Evolutionary conservation across 495 filamentous ascomycete species (phyloP).

Genomic region (Bacidia rubella): DNA sequence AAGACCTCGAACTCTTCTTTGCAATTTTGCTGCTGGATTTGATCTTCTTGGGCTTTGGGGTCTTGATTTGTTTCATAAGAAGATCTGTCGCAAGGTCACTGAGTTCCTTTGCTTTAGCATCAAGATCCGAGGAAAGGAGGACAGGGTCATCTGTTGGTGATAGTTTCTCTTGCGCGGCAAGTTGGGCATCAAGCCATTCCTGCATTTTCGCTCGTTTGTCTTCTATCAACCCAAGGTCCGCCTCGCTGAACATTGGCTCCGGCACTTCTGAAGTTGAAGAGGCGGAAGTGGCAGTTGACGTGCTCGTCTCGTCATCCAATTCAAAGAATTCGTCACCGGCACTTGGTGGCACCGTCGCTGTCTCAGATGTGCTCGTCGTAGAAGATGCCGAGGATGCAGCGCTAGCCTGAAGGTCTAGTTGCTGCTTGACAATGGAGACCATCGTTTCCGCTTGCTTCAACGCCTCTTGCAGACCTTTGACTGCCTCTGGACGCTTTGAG

Average conservation of each 20-base stretch:
- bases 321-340: constrained; percentile 41
- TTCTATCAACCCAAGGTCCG: constrained; percentile 40
- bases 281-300: constrained; percentile 22
- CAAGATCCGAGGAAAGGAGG: constrained; percentile 46
- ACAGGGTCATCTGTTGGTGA: constrained; percentile 46
- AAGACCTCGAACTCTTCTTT: constrained; percentile 20
- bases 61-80: constrained; percentile 48
- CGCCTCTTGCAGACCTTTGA: constrained; percentile 42
- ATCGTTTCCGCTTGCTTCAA: constrained; percentile 36
- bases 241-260: constrained; percentile 40
- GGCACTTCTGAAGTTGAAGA: constrained; percentile 32
- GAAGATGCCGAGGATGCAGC: constrained; percentile 32
- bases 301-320: constrained; percentile 42
- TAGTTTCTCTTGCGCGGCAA: constrained; percentile 31
- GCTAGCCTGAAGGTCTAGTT: constrained; percentile 20
- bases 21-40: constrained; percentile 28
- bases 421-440: constrained; percentile 15
- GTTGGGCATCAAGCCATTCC: constrained; percentile 18
- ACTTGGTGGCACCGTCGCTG: constrained; percentile 30
- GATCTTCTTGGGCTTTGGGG: constrained; percentile 14
- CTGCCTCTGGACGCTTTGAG: constrained; percentile 41
- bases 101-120: constrained; percentile 43
- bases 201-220: constrained; percentile 9
- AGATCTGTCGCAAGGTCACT: constrained; percentile 48
- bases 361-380: constrained; percentile 28